These are phyloP conservation scores for Tremella mesenterica DNA, from an alignment of 768 basidiomycete species.

Conservation along the genomic window DNA sequence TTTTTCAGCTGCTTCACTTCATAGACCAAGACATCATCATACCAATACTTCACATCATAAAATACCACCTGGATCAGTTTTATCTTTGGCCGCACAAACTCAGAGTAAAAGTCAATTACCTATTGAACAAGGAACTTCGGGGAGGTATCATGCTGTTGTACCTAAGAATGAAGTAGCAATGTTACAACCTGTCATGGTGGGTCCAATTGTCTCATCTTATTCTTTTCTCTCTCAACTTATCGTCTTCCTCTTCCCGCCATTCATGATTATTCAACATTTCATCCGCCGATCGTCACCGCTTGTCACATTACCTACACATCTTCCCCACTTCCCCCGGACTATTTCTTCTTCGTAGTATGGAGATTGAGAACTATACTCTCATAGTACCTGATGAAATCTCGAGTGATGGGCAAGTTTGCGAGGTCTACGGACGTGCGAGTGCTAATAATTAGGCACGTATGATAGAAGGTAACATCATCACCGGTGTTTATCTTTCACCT, in stretches of 20 bases:
- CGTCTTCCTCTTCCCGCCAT: not conserved
- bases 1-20: conserved; percentile 82
- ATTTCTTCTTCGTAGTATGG: not conserved
- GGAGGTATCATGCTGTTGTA: conserved; percentile 70
- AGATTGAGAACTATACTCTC: not conserved
- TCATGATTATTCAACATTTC: not conserved
- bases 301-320: not conserved
- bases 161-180: conserved; percentile 81
- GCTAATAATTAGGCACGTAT: conserved; percentile 57
- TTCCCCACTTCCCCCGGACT: not conserved
- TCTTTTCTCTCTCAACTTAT: not conserved
- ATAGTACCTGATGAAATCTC: not conserved
- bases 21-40: conserved; percentile 62
- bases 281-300: not conserved
- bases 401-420: not conserved
- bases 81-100: conserved; percentile 60
- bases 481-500: conserved; percentile 66
- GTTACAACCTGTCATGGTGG: conserved; percentile 79
- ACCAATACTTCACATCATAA: conserved; percentile 52
- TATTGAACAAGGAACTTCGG: conserved; percentile 48
- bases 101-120: conserved; percentile 46
- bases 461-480: conserved; percentile 69
- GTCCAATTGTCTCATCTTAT: conserved; percentile 26
- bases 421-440: not conserved
- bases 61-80: conserved; percentile 62